Evolutionary conservation across 352 stramenopile species (phyloP), one percentile per base, ranked within the genome.

Genomic region (Phytophthora crassamura): DNA sequence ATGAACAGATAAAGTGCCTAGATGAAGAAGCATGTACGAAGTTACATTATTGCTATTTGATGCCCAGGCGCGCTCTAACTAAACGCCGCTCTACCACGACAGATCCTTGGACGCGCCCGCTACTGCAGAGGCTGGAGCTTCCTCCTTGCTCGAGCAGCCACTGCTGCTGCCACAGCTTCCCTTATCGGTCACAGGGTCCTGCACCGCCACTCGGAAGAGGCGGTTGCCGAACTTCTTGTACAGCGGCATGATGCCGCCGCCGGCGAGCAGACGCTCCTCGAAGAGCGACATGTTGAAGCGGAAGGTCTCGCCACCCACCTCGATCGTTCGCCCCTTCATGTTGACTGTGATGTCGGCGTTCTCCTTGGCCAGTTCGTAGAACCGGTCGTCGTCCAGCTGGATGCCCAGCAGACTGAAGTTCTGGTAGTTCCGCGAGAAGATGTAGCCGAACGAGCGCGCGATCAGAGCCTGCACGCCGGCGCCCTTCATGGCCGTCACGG

Each of bases 271-370:
- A 33, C 83, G 79, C 73, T 95, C 87, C 49, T 95, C 87, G 54
- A 95, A 93, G 12, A 93, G 71, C 48, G 87, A 93, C 85, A 95
- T 93, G 68, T 93, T 89, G 69, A 95, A 95, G 59, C 82, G 82
- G 62, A 95, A 93, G 7, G 69, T 69, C 57, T 94, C 71, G 18
- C 84, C 87, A 9, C 67, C 81, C 8, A 95, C 85, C 56, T 91
- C 80, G 51, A 95, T 91, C 36, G 82, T 94, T 30, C 87, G 84
- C 47, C 84, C 84, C 45, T 75, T 88, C 82, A 95, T 89, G 67
- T 95, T 91, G 51, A 95, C 78, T 10, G 76, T 89, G 45, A 95
- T 89, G 52, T 90, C 74, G 4, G 70, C 69, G 54, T 92, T 80
- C 54, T 93, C 84, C 20, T 74, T 85, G n/a, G 85, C 87, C 22